Evolutionary conservation across 306 rosid genomes (phyloP).

Genomic region (Fragaria nilgerrensis): DNA sequence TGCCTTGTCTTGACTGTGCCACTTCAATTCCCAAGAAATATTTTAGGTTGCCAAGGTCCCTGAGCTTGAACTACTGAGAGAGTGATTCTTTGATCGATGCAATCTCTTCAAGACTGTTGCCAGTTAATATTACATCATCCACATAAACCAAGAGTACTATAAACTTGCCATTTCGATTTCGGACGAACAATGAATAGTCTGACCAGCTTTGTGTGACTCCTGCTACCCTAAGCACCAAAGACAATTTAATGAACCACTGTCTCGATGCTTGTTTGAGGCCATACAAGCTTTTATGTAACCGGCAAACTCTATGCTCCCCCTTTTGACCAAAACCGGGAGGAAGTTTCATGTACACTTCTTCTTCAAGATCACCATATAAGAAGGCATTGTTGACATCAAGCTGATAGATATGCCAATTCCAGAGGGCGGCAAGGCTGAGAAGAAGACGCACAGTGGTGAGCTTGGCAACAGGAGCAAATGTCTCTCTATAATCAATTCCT

Average conservation of each 20-base stretch:
- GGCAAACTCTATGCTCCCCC: background rate
- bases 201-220: too few relatives aligned
- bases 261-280: background rate
- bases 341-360: background rate
- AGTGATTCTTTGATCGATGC: too few relatives aligned
- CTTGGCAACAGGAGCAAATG: background rate
- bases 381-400: background rate
- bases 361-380: too few relatives aligned
- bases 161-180: too few relatives aligned
- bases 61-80: background rate
- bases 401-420: background rate
- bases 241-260: background rate
- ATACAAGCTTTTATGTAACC: too few relatives aligned
- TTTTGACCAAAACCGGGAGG: background rate
- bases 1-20: background rate
- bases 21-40: background rate
- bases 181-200: too few relatives aligned
- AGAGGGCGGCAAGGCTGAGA: background rate
- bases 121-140: background rate
- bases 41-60: background rate
- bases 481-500: background rate
- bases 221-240: too few relatives aligned
- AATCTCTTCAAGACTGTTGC: background rate
- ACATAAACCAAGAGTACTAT: background rate
- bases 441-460: background rate